Conservation (phyloP, 345 rosid genomes). For the Salix viminalis region DNA sequence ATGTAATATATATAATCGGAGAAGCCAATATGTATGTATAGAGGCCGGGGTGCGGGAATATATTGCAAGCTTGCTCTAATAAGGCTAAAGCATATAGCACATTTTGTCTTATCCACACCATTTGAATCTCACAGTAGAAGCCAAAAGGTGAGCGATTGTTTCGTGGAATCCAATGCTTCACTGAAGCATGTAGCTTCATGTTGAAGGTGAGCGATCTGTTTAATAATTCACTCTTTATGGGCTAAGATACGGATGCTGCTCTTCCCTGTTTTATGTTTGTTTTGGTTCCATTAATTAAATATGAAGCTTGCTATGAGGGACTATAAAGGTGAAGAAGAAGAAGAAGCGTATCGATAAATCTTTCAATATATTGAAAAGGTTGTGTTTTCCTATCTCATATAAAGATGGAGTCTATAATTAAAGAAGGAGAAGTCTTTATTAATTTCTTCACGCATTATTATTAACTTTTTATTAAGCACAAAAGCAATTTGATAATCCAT, state of each 20-base stretch:
- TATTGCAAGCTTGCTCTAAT: slow-evolving; percentile 19
- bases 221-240: slow-evolving; percentile 3
- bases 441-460: too few species aligned
- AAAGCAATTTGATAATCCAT: too few species aligned
- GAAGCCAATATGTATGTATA: background rate
- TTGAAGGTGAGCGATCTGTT: slow-evolving; percentile 16
- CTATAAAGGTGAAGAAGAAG: too few species aligned
- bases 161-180: slow-evolving; percentile 36
- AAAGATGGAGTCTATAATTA: too few species aligned
- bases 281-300: background rate
- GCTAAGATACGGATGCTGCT: background rate
- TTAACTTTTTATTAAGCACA: too few species aligned
- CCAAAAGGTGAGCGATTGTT: slow-evolving; percentile 14
- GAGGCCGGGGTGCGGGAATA: slow-evolving; percentile 19
- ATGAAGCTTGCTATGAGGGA: too few species aligned
- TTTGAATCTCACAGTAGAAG: slow-evolving; percentile 25
- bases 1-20: too few species aligned
- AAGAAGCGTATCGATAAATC: too few species aligned
- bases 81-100: slow-evolving; percentile 28
- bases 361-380: too few species aligned
- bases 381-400: too few species aligned
- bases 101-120: slow-evolving; percentile 36
- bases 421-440: too few species aligned
- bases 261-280: background rate
- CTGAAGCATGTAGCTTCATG: slow-evolving; percentile 19